Evolutionary conservation across 2,329 filamentous ascomycete species (phyloP).

Genomic region (Dactylellina sp.): DNA sequence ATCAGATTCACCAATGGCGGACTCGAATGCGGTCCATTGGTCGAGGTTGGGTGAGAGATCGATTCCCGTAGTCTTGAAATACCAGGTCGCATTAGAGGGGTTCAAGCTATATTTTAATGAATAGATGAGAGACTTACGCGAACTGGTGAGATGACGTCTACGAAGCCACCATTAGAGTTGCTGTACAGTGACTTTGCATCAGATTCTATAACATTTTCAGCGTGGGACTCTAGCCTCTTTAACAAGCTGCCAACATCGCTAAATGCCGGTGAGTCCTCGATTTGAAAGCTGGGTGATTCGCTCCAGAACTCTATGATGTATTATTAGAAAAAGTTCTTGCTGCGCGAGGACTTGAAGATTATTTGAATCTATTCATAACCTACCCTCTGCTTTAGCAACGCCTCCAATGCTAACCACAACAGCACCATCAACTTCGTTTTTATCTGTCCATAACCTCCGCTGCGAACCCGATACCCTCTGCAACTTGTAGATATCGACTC

Average conservation of each 20-base stretch:
- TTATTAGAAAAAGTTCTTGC: conserved; percentile 12
- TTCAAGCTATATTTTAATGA: neutral
- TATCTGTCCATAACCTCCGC: conserved; percentile 38
- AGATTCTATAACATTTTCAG: conserved; percentile 40
- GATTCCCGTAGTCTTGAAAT: conserved; percentile 30
- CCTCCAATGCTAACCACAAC: conserved; percentile 44
- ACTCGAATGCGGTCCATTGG: conserved; percentile 48
- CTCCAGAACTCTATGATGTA: conserved; percentile 28
- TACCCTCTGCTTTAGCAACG: conserved; percentile 35
- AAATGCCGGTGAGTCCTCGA: conserved; percentile 41
- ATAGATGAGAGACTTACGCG: conserved; percentile 22
- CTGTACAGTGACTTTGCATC: conserved; percentile 42
- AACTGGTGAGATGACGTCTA: conserved; percentile 44
- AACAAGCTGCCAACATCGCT: conserved; percentile 37
- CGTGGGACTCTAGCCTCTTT: conserved; percentile 37
- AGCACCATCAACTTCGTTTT: conserved; percentile 42
- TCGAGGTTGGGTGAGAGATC: conserved; percentile 33
- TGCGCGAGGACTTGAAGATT: neutral
- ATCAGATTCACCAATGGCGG: conserved; percentile 45
- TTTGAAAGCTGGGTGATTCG: conserved; percentile 28
- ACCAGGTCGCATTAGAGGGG: neutral
- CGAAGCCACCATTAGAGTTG: conserved; percentile 52
- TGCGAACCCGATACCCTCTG: conserved; percentile 42
- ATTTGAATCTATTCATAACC: neutral
- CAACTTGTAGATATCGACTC: conserved; percentile 48